Conservation (phyloP, 371 early-diverging fungal genomes). For the Apophysomyces elegans region DNA sequence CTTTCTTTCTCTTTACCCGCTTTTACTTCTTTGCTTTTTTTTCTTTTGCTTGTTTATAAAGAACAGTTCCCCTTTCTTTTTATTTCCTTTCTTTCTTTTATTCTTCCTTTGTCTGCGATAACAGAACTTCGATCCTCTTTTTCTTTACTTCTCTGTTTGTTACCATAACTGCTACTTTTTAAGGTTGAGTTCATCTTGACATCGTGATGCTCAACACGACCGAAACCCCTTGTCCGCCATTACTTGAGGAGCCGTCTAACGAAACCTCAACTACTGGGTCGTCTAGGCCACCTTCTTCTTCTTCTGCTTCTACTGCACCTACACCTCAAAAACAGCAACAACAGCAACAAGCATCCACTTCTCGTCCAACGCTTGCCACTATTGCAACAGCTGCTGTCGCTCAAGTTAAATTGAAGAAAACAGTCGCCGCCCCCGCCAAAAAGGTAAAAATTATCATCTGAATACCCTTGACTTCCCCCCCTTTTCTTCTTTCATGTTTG, state of each 20-base stretch:
- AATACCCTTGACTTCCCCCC: too few species aligned
- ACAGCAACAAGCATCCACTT: neutral
- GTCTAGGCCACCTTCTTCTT: neutral
- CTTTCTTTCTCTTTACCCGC: neutral
- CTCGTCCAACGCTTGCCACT: neutral
- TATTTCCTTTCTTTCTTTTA: neutral
- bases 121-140: neutral
- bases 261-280: neutral
- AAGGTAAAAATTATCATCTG: neutral
- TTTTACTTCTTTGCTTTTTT: neutral
- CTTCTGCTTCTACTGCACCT: neutral
- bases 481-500: too few species aligned
- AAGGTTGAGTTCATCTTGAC: constrained; percentile 7
- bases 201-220: constrained; percentile 9
- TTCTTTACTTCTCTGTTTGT: too few species aligned
- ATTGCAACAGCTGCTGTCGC: neutral
- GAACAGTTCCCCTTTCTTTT: neutral
- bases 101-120: neutral
- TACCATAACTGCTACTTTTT: too few species aligned
- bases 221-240: neutral
- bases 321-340: neutral
- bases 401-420: neutral
- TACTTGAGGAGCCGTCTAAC: constrained; percentile 8
- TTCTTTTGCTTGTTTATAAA: neutral
- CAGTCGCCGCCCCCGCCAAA: neutral